Percentiles rank a stretch among this genome's conserved stretches.
These are phyloP conservation scores for Scopulariopsis brevicaulis DNA, from an alignment of 2,329 filamentous ascomycete species.

Conservation along the genomic window DNA sequence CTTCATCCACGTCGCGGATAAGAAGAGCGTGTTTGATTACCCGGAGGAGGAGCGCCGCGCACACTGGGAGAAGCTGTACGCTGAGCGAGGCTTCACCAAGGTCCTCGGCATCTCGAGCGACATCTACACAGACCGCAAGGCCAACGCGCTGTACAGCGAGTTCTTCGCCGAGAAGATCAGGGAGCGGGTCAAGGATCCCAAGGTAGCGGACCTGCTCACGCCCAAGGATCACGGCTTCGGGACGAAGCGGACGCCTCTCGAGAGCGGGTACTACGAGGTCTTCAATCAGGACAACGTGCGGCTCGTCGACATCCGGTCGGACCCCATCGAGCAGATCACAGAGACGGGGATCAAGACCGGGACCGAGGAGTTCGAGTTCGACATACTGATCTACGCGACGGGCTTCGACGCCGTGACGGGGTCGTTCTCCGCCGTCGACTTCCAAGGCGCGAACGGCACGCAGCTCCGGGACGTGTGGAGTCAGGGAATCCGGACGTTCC, in stretches of 20 bases:
- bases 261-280: conserved; percentile 57
- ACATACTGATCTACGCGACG: conserved; percentile 57
- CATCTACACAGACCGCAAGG: conserved; percentile 12
- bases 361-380: conserved; percentile 47
- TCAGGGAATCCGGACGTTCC: conserved; percentile 45
- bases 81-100: conserved; percentile 24
- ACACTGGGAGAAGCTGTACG: conserved; percentile 18
- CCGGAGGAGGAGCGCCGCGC: conserved; percentile 14
- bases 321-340: conserved; percentile 46
- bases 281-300: conserved; percentile 48
- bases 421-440: conserved; percentile 22
- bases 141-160: conserved; percentile 15
- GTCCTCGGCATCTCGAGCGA: conserved; percentile 11
- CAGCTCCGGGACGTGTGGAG: conserved; percentile 47
- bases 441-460: conserved; percentile 34
- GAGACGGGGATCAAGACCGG: conserved; percentile 45
- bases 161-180: conserved; percentile 42
- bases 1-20: conserved; percentile 39
- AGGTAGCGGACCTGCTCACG: conserved; percentile 41
- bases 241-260: conserved; percentile 48
- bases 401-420: conserved; percentile 48
- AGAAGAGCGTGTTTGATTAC: conserved; percentile 30
- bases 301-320: conserved; percentile 38
- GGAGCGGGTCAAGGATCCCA: conserved; percentile 40
- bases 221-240: conserved; percentile 55